Evolutionary conservation across 2,329 filamentous ascomycete genomes (phyloP), one percentile per base, ranked within the genome.

Genomic region (Fusarium sp.): DNA sequence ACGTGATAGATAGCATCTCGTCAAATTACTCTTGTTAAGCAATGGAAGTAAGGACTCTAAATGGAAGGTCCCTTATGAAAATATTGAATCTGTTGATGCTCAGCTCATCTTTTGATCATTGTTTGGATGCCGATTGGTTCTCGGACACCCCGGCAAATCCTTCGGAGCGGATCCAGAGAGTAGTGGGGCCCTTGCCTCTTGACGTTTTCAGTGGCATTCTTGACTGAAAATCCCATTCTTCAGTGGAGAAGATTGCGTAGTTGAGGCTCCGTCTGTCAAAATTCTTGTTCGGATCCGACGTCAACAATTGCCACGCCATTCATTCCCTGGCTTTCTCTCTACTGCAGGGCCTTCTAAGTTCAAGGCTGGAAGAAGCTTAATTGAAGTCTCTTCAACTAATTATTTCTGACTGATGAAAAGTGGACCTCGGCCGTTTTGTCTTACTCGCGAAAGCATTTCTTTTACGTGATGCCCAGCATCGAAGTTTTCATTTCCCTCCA

Each of bases 381-480:
- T 27, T 27, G 27, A 27, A 27, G 27, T 27, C 10, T 27, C 27
- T 27, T 27, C 27, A 27, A 10, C 10, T 27, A 10, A 27, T 51
- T 16, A 32, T 32, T 32, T 20, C 40, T 47, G 52, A 51, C 52
- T 22, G 30, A 51, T 22, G 15, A n/a, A 53, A 42, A 54, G 45
- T 67, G 62, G 68, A 57, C 11, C 55, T 68, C 59, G 54, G 54
- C 27, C 18, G 22, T 44, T 52, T 62, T 45, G 34, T 40, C 24
- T 56, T 57, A 58, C 55, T 69, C 64, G 52, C 20, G 22, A 52
- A 29, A 20, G 12, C 6, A 34, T 72, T 72, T 73, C 66, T 72
- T 70, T 72, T 72, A 72, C 70, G 70, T 72, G 70, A 70, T 63
- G 50, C 70, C 72, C 50, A 70, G 70, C 70, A 50, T 67, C 44